phyloP scores from a whole-genome alignment of 108 stramenopile species.

The Cyclotella sp. region DNA sequence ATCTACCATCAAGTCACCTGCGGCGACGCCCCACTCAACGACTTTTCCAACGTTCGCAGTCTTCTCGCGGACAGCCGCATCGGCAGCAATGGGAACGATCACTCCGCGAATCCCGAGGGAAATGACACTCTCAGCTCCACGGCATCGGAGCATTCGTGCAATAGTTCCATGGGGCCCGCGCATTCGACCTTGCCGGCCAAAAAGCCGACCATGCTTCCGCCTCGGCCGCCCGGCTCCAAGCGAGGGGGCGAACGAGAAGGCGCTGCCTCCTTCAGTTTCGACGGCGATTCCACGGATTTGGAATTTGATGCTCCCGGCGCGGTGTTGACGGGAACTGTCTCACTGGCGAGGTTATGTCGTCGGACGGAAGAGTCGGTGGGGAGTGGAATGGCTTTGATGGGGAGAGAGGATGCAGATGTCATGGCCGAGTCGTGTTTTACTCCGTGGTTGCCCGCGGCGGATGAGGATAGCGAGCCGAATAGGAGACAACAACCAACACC shows the following conservation, averaged over 20 bases:
- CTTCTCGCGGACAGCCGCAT: slow-evolving; percentile 32
- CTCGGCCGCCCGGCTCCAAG: slow-evolving; percentile 3
- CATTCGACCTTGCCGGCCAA: not conserved
- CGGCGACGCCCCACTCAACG: slow-evolving; percentile 73
- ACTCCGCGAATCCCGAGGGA: slow-evolving; percentile 6
- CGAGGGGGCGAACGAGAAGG: not conserved
- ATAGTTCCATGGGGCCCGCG: slow-evolving; percentile 3
- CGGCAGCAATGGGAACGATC: slow-evolving; percentile 13
- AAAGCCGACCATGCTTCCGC: slow-evolving; percentile 1
- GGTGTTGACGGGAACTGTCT: slow-evolving; percentile 38
- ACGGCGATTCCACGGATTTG: not conserved
- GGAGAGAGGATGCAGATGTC: not conserved
- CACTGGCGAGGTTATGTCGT: slow-evolving; percentile 47
- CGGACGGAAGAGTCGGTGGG: slow-evolving; percentile 39
- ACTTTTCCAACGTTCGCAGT: slow-evolving; percentile 13
- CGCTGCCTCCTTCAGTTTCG: not conserved
- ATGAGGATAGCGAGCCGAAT: not conserved
- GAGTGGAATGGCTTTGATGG: not conserved
- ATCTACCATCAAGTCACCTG: slow-evolving; percentile 70
- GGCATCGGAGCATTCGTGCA: slow-evolving; percentile 27
- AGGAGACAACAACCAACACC: too few species aligned
- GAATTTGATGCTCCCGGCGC: slow-evolving; percentile 27
- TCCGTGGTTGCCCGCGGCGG: not conserved
- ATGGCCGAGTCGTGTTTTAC: slow-evolving; percentile 1
- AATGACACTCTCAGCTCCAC: slow-evolving; percentile 12